Conservation (phyloP, 1,284 basidiomycete species). For the Volvariella surrecta region DNA sequence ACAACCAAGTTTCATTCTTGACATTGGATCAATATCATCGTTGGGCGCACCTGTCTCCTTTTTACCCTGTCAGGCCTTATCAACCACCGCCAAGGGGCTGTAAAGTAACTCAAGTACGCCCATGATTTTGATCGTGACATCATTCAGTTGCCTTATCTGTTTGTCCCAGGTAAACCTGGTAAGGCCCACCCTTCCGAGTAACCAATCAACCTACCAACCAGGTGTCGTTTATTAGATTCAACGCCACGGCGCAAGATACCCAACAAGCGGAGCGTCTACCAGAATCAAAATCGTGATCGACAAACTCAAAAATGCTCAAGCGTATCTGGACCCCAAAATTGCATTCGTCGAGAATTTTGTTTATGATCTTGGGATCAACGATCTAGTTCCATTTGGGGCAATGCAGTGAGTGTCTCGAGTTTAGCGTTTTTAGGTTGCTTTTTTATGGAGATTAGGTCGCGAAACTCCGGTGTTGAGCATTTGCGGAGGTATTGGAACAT, state of each 20-base stretch:
- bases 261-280: constrained; percentile 44
- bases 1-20: neutral
- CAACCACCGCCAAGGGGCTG: constrained; percentile 37
- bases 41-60: constrained; percentile 58
- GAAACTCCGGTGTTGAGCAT: constrained; percentile 36
- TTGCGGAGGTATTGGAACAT: constrained; percentile 45
- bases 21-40: neutral
- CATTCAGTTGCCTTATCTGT: too few species aligned
- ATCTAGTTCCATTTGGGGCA: constrained; percentile 64
- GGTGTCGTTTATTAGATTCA: constrained; percentile 57
- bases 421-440: neutral
- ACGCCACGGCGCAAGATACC: constrained; percentile 77
- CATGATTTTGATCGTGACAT: neutral
- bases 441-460: constrained; percentile 29
- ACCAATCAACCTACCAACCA: constrained; percentile 4
- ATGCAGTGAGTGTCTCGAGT: constrained; percentile 44
- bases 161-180: too few species aligned
- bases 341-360: constrained; percentile 54
- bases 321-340: constrained; percentile 40
- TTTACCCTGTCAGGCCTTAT: constrained; percentile 41
- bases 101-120: constrained; percentile 42
- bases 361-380: constrained; percentile 48
- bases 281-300: constrained; percentile 39
- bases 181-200: too few species aligned
- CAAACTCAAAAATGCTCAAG: constrained; percentile 39